Evolutionary conservation across 257 asterid genomes (phyloP), one percentile per base, ranked within the genome.

Genomic region (Handroanthus guayacan): DNA sequence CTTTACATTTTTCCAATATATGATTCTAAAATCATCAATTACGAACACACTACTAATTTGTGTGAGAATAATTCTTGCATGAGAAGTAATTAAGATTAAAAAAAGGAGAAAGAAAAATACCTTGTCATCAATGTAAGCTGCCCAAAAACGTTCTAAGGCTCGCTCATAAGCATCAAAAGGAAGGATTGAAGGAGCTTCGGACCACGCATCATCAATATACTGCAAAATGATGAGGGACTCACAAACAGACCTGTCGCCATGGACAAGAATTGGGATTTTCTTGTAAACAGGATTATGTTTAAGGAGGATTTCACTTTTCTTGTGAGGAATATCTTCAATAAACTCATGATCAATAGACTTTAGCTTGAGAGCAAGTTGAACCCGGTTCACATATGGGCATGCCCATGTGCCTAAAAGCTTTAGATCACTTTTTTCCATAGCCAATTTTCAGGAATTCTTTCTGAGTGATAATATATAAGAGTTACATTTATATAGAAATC

Each of bases 81-180:
- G 14, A 8, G 20, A 7, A 1, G 3, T 0, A 25, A 25, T 25
- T 25, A 25, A 25, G 31, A 25, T 25, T 25, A 25, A 25, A 25
- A 25, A 0, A 25, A 25, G 31, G 52, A 31, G 3, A 16, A 47
- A 0, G 2, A 44, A 3, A 25, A 2, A 1, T 58, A 85, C 86
- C 84, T 79, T 83, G 1, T 78, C 83, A 45, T 85, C 85, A 5
- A 87, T 55, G 6, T 83, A 87, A 14, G 81, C 61, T 12, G 83
- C 85, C 91, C 89, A 87, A 10, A 85, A 87, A 5, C 82, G 84
- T 48, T 85, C 82, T 3, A 67, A 20, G 62, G 92, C 83, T 4
- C 86, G 83, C 14, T 79, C 85, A 70, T 81, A 70, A 2, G 85
- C 80, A 76, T 85, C 83, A 0, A 75, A 71, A 5, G 85, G 86